Evolutionary conservation across 306 rosid genomes (phyloP).

Genomic region (Acacia acuminata): DNA sequence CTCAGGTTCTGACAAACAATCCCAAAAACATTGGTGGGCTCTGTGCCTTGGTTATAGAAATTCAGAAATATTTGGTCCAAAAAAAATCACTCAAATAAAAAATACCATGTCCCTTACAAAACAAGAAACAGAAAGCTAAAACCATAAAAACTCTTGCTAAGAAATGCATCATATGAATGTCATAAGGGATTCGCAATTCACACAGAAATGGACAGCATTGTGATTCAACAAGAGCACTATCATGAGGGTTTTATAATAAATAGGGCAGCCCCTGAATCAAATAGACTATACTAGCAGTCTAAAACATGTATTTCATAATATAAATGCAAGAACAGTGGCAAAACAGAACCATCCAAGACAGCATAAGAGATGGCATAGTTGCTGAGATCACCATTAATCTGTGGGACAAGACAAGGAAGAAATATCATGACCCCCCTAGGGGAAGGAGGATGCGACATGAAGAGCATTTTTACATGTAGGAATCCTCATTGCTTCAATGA

Average conservation of each 20-base stretch:
- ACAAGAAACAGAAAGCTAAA: neutral
- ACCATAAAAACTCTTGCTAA: neutral
- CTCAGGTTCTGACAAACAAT: neutral
- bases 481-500: neutral
- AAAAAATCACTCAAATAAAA: neutral
- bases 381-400: neutral
- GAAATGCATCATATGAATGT: neutral
- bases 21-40: neutral
- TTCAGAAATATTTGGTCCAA: neutral
- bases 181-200: neutral
- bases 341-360: neutral
- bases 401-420: neutral
- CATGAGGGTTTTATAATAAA: slow-evolving; percentile 20
- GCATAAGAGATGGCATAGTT: neutral
- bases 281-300: neutral
- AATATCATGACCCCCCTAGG: neutral
- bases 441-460: neutral
- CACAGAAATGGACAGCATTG: neutral
- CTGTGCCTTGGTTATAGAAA: neutral
- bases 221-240: neutral
- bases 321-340: neutral
- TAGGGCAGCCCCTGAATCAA: slow-evolving; percentile 23
- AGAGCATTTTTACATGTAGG: neutral
- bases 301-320: neutral
- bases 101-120: neutral